Evolutionary conservation across 164 flowering plant genomes (phyloP).

Genomic region (Vitis labrusca): DNA sequence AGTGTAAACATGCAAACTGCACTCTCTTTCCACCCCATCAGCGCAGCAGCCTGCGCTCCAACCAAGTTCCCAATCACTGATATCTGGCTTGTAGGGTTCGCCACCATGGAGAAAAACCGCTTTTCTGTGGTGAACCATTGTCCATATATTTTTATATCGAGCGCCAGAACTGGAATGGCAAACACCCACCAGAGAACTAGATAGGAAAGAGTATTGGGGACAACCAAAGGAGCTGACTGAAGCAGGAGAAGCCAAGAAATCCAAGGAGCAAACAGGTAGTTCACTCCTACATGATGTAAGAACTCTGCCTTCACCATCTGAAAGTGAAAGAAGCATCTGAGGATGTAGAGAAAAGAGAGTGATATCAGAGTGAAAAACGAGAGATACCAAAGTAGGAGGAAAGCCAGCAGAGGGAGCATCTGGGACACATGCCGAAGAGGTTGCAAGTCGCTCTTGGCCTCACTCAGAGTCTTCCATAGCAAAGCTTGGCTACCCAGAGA

Average conservation of each 20-base stretch:
- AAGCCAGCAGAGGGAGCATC: slow-evolving; percentile 13
- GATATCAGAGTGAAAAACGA: slow-evolving; percentile 1
- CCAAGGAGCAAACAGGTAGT: slow-evolving; percentile 30
- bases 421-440: background rate
- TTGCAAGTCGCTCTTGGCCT: background rate
- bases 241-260: slow-evolving; percentile 26
- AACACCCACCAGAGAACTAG: slow-evolving; percentile 22
- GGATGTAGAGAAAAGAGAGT: slow-evolving; percentile 21
- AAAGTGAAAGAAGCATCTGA: slow-evolving; percentile 21
- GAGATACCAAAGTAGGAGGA: slow-evolving; percentile 18
- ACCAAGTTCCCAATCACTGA: slow-evolving; percentile 27
- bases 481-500: slow-evolving; percentile 24
- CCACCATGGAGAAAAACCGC: slow-evolving; percentile 19
- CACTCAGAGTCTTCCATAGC: slow-evolving; percentile 23
- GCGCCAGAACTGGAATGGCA: slow-evolving; percentile 14
- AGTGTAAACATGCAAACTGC: slow-evolving; percentile 32
- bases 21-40: slow-evolving; percentile 25
- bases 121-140: slow-evolving; percentile 31
- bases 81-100: slow-evolving; percentile 28
- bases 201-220: background rate
- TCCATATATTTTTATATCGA: slow-evolving; percentile 29
- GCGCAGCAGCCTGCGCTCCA: slow-evolving; percentile 22
- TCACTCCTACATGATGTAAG: slow-evolving; percentile 23
- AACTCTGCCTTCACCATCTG: slow-evolving; percentile 24
- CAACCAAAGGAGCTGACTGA: slow-evolving; percentile 21